Conservation (phyloP, 805 yeast genomes). For the Candida pseudofarinosa region DNA sequence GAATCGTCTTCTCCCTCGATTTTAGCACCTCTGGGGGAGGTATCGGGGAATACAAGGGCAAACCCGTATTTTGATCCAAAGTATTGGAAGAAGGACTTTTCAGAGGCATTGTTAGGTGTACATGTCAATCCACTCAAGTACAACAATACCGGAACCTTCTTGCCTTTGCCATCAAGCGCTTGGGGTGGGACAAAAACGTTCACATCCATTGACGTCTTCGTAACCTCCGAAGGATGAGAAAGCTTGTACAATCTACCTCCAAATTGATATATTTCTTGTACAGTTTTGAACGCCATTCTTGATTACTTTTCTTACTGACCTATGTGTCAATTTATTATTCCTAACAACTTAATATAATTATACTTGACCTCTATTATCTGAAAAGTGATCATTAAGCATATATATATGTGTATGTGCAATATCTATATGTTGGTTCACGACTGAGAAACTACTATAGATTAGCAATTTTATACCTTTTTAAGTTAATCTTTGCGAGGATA, state of each 20-base stretch:
- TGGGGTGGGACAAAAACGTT: constrained; percentile 74
- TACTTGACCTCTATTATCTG: too few species aligned
- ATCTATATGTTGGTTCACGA: background rate
- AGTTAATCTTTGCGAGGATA: background rate
- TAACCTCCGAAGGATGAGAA: constrained; percentile 62
- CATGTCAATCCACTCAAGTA: constrained; percentile 90
- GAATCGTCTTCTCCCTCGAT: constrained; percentile 76
- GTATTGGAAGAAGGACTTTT: constrained; percentile 84
- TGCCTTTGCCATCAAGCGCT: constrained; percentile 20
- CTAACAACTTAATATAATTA: too few species aligned
- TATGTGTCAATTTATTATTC: background rate
- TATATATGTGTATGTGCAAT: background rate
- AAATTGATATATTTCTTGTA: constrained; percentile 54
- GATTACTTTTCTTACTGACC: too few species aligned
- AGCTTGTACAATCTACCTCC: constrained; percentile 77
- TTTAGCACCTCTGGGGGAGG: constrained; percentile 86
- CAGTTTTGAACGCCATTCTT: constrained; percentile 48
- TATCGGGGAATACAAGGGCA: constrained; percentile 91
- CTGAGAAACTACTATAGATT: background rate
- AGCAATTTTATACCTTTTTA: background rate
- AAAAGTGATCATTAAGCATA: too few species aligned
- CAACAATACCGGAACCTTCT: constrained; percentile 61
- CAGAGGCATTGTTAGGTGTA: constrained; percentile 88
- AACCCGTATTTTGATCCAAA: constrained; percentile 79
- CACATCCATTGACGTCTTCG: constrained; percentile 74